Conservation (phyloP, 2,329 filamentous ascomycete species). For the Delphinella strobiligena region DNA sequence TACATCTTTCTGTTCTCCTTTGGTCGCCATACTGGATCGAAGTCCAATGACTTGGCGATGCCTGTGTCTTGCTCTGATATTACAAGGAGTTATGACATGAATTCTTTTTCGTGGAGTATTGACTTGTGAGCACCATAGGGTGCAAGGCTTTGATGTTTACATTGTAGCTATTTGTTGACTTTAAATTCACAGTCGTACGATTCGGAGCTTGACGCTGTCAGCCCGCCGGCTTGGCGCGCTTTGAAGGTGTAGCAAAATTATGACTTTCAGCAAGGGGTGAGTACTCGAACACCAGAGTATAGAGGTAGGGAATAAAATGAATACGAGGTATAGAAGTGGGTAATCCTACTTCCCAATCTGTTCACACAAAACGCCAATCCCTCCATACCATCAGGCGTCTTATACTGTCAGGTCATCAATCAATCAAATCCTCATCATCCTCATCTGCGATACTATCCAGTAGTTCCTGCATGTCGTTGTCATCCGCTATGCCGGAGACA, state of each 20-base stretch:
- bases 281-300: no score
- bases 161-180: not conserved
- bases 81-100: no score
- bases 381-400: no score
- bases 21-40: constrained; percentile 1
- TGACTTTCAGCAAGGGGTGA: no score
- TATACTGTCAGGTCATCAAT: constrained; percentile 1
- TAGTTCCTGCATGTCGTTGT: constrained; percentile 11
- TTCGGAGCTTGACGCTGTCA: not conserved
- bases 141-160: not conserved
- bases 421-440: constrained; percentile 11
- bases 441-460: constrained; percentile 11
- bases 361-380: no score
- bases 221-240: not conserved
- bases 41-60: no score
- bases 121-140: not conserved
- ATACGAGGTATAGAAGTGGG: no score
- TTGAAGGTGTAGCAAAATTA: no score
- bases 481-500: constrained; percentile 9
- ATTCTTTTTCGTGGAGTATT: no score
- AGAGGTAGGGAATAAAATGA: no score
- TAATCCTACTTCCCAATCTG: no score
- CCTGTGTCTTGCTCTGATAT: no score
- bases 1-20: constrained; percentile 4
- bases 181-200: not conserved